A percentile compares a stretch with the other conserved stretches of the same genome.
phyloP scores from a whole-genome alignment of 805 yeast species.

The Sporopachydermia quercuum region DNA sequence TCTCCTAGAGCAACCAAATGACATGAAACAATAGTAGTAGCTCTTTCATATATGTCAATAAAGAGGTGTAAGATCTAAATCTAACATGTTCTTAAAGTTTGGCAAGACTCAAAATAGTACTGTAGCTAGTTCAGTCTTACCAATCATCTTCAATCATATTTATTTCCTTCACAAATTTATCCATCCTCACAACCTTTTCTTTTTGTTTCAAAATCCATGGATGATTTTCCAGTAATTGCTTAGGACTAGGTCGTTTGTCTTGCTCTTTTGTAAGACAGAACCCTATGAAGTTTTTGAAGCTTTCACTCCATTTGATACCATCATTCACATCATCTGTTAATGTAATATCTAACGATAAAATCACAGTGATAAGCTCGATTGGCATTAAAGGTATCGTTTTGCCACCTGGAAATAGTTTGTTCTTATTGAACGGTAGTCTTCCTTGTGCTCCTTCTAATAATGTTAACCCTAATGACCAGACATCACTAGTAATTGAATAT shows the following conservation, averaged over 20 bases:
- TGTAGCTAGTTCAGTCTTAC: no score
- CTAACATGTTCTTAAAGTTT: no score
- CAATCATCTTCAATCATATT: background rate
- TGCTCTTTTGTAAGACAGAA: constrained; percentile 36
- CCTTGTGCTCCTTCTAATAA: constrained; percentile 87
- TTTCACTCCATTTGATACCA: constrained; percentile 65
- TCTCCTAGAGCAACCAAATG: no score
- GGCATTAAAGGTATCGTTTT: constrained; percentile 45
- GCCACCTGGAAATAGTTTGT: constrained; percentile 23
- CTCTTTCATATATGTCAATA: no score
- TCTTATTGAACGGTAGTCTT: constrained; percentile 61
- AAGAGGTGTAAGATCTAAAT: no score
- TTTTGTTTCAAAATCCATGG: constrained; percentile 85
- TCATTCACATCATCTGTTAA: constrained; percentile 63
- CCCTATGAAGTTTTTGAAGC: constrained; percentile 70
- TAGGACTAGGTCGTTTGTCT: constrained; percentile 68
- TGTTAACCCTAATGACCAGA: constrained; percentile 92
- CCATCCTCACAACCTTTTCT: constrained; percentile 68
- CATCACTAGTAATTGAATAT: constrained; percentile 87
- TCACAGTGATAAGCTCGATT: constrained; percentile 69
- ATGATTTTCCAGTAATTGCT: constrained; percentile 73
- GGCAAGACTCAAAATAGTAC: no score
- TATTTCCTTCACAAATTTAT: constrained; percentile 49
- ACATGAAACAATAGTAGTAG: no score
- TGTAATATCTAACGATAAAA: constrained; percentile 39